Evolutionary conservation across 805 yeast species (phyloP), one percentile per base, ranked within the genome.

Genomic region (Debaryomyces prosopidis): DNA sequence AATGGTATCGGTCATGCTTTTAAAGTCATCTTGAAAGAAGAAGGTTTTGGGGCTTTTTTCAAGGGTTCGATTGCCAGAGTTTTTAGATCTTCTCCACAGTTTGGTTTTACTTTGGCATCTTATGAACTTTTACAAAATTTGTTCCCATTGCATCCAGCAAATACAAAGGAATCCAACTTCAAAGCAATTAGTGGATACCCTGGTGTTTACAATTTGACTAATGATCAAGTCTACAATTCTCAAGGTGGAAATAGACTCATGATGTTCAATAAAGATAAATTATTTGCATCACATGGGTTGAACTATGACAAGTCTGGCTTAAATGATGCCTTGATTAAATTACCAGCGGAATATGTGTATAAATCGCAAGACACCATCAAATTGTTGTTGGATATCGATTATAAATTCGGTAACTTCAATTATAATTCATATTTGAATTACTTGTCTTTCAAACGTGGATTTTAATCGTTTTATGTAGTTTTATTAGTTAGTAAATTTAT

Each of bases 11-110:
- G 74, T 26, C 91, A 90, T 67, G 95, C 97, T 17, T 86, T 85
- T 36, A 65, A 70, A 27, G 80, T 87, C 2, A 90, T 92, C 45
- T 63, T 82, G 55, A 80, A 69, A 54, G 96, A 89, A 63, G 99
- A 92, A 70, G 95, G 96, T 12, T 68, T 84, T 46, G 68, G 74
- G 49, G 96, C 97, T 10, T 87, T 92, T 62, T 92, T 91, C 78
- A 92, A 92, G 75, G 99, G 99, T 58, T 96, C 97, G 32, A 80
- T 91, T 46, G 98, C 98, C 5, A 82, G 99, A 67, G 90, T 92
- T 33, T 75, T 90, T 59, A 81, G 98, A 69, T 91, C 97, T 4
- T 90, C 97, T 1, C 99, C 99, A 6, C 99, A 92, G 68, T 92
- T 92, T 66, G 99, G 98, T 44, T 91, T 91, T 70, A 92, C 99